Evolutionary conservation across 2,329 filamentous ascomycete species (phyloP).

Genomic region (Aschersonia sp.): DNA sequence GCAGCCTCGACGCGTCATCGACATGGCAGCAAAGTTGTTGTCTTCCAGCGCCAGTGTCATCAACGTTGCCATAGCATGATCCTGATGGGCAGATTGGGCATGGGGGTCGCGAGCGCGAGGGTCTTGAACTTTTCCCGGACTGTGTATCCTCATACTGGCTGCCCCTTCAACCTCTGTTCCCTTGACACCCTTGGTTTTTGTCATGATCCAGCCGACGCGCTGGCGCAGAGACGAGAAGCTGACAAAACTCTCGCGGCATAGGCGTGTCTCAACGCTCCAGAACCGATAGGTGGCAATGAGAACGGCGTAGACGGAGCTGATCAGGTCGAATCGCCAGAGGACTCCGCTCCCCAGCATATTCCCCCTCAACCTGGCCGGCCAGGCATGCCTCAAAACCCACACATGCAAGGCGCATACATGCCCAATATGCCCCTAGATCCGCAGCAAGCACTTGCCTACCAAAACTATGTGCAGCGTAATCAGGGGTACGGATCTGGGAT

Average conservation of each 20-base stretch:
- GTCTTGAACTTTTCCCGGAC: no score
- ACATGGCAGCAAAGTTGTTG: no score
- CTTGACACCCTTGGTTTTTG: not conserved
- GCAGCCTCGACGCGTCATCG: no score
- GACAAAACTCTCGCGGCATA: constrained; percentile 20
- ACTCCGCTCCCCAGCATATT: constrained; percentile 63
- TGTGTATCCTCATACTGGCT: no score
- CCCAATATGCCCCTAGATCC: constrained; percentile 55
- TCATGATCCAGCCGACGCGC: not conserved
- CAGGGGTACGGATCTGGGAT: constrained; percentile 63
- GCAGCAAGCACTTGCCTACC: constrained; percentile 69
- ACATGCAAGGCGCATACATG: constrained; percentile 51
- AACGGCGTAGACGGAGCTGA: constrained; percentile 66
- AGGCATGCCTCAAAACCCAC: constrained; percentile 49
- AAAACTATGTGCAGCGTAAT: constrained; percentile 63
- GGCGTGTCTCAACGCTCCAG: constrained; percentile 94
- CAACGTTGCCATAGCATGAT: no score
- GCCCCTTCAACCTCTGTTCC: not conserved
- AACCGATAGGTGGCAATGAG: constrained; percentile 68
- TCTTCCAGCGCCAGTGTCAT: no score
- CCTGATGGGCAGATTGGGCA: no score
- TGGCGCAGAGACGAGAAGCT: not conserved
- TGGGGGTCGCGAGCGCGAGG: no score
- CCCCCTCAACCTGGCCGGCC: constrained; percentile 45
- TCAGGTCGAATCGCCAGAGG: constrained; percentile 81